A percentile compares a stretch with the other conserved stretches of the same genome.
Evolutionary conservation across 2,329 filamentous ascomycete genomes (phyloP).

Genomic region (Fusarium citri): DNA sequence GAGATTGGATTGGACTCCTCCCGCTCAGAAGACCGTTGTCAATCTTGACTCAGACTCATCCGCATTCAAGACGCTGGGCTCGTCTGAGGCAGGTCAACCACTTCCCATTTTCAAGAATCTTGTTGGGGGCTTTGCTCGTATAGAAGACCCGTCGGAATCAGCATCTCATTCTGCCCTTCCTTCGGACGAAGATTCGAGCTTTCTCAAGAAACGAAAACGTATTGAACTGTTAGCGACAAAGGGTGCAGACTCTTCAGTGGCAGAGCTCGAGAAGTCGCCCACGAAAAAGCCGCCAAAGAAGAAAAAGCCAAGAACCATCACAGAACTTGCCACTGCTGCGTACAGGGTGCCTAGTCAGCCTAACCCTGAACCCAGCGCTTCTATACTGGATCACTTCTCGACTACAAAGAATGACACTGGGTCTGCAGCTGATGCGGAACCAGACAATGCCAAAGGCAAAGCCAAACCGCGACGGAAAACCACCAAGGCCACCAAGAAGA

Average conservation of each 20-base stretch:
- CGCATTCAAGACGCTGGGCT: conserved; percentile 17
- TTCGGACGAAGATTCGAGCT: conserved; percentile 46
- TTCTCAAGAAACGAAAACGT: conserved; percentile 67
- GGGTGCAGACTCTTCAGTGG: conserved; percentile 38
- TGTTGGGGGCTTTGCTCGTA: conserved; percentile 56
- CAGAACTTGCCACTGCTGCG: conserved; percentile 78
- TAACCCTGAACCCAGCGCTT: conserved; percentile 50
- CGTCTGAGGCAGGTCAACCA: conserved; percentile 15
- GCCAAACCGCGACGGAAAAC: conserved; percentile 49
- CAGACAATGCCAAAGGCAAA: conserved; percentile 49
- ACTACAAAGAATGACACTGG: not conserved
- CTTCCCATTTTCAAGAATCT: conserved; percentile 58
- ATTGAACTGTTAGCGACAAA: conserved; percentile 61
- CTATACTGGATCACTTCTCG: conserved; percentile 59
- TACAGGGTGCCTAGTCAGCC: conserved; percentile 60
- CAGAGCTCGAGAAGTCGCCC: conserved; percentile 47
- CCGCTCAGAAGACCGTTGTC: conserved; percentile 55
- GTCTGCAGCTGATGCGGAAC: conserved; percentile 2
- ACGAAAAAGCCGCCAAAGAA: conserved; percentile 71
- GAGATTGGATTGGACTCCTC: conserved; percentile 76
- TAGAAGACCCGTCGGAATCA: conserved; percentile 43
- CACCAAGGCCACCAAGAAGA: conserved; percentile 55
- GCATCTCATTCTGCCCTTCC: conserved; percentile 20
- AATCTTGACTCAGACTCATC: conserved; percentile 50
- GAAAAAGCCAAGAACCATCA: conserved; percentile 82